These are phyloP conservation scores for Choiromyces venosus DNA, from an alignment of 495 filamentous ascomycete species.

Conservation along the genomic window DNA sequence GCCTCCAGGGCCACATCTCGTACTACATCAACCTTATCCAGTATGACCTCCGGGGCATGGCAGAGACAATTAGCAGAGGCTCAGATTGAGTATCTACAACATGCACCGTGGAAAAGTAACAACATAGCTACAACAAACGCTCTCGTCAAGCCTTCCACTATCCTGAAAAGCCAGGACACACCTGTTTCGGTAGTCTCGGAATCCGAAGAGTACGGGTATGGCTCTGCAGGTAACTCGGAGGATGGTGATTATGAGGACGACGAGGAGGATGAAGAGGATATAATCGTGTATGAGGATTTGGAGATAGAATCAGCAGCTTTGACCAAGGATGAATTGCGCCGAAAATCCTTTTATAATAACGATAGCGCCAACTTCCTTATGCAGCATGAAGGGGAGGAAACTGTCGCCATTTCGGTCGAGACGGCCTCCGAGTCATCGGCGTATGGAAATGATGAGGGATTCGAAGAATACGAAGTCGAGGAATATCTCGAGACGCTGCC, in stretches of 20 bases:
- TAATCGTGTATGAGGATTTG: constrained; percentile 10
- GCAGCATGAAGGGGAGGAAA: neutral
- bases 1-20: neutral
- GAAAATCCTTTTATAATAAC: constrained; percentile 17
- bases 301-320: constrained; percentile 11
- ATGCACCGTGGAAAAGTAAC: constrained; percentile 15
- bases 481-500: constrained; percentile 17
- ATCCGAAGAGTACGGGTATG: constrained; percentile 6
- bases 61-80: constrained; percentile 15
- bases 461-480: neutral
- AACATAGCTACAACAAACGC: neutral
- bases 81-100: constrained; percentile 32
- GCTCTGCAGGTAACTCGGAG: neutral
- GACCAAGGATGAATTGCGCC: neutral
- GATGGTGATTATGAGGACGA: neutral
- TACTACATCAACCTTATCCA: neutral
- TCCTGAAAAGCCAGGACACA: constrained; percentile 30
- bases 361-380: constrained; percentile 8
- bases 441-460: neutral
- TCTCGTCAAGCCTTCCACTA: constrained; percentile 8
- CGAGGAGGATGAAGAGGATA: neutral
- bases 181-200: constrained; percentile 21
- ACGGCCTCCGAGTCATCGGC: neutral
- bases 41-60: neutral
- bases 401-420: neutral